Base-by-base conservation (phyloP, 306 rosid genomes). In the Elaeagnus macrophylla region DNA sequence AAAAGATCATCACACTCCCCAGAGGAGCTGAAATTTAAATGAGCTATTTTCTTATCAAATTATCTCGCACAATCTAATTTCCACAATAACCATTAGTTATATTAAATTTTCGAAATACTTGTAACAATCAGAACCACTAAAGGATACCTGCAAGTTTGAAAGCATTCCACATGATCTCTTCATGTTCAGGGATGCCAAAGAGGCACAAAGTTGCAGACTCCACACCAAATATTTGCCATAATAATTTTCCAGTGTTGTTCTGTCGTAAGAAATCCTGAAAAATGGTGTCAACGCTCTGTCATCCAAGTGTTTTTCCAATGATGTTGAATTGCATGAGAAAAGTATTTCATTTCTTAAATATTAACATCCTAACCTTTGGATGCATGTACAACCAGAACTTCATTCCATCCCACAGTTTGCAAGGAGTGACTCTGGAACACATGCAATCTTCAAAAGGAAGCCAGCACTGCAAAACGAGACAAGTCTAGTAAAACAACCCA, bases 341-440 rank as follows among this genome's bases (percentile, higher is more conserved):
- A 16, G 13, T 8, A 37, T 12, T 16, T 47, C 57, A 58, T 40
- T n/a, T 41, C 57, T 56, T 66, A 48, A 36, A 49, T 37, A 65
- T 49, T 39, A 43, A 49, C 42, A 59, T 53, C 63, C 35, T 70
- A 48, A 86, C 95, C 95, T 86, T 86, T 37, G 95, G 97, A 76
- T 90, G 97, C 97, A 90, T 90, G 57, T 90, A 90, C 76, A 90
- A 45, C 97, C 97, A 90, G 62, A 90, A 83, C 66, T 74, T 75
- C 37, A 87, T 64, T 75, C 88, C 78, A 43, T 58, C 70, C 85
- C 81, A 82, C 9, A 83, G 81, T 59, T 65, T 57, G 62, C 73
- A 72, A 9, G 78, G 75, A 20, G 67, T 52, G 38, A 90, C 48
- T 65, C 79, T 73, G 2, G 80, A 79, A 65, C 97, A 90, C 91